A percentile compares a stretch with the other conserved stretches of the same genome.
phyloP scores from a whole-genome alignment of 179 eudicot species.

The Carnegiea gigantea region DNA sequence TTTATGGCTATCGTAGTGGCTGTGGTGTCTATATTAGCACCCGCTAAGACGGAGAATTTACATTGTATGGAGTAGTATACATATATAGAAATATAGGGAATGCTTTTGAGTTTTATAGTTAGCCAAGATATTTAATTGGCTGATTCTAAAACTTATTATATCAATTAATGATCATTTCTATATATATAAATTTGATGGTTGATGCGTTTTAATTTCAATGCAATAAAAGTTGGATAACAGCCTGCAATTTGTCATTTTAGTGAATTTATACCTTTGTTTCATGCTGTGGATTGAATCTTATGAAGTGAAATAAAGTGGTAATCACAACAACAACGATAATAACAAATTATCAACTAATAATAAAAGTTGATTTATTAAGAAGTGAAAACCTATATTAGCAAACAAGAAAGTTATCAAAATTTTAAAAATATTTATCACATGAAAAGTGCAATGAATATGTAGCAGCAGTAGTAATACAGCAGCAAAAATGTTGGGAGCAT shows the following conservation, averaged over 20 bases:
- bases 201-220: background rate
- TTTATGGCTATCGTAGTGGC: background rate
- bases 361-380: no score
- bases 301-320: no score
- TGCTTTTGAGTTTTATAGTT: slow-evolving; percentile 10
- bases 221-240: background rate
- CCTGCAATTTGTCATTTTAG: background rate
- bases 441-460: no score
- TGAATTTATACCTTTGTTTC: background rate
- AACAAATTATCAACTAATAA: no score
- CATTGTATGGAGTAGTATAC: background rate
- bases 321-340: no score
- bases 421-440: no score
- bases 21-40: slow-evolving; percentile 17
- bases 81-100: background rate
- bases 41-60: background rate
- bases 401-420: no score
- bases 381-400: no score
- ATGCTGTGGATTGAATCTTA: no score
- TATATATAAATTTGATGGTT: background rate
- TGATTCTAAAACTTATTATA: background rate
- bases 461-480: no score
- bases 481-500: no score
- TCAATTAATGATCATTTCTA: background rate
- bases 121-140: background rate